Conservation (phyloP, 257 asterid species). For the Lantana camara region DNA sequence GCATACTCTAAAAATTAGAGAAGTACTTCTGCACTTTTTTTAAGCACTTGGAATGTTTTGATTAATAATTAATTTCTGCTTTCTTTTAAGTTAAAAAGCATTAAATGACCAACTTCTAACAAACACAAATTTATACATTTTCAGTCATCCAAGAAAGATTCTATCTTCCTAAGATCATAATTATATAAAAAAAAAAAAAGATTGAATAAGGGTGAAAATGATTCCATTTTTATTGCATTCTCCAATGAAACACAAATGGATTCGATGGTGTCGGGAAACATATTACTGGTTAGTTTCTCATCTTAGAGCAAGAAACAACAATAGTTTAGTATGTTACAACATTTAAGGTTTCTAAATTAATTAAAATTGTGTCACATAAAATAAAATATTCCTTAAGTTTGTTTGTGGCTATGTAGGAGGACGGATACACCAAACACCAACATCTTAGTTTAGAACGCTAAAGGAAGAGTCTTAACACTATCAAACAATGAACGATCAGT, state of each 20-base stretch:
- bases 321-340: background rate
- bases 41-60: too few species aligned
- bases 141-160: too few species aligned
- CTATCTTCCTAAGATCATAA: too few species aligned
- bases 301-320: conserved; percentile 3
- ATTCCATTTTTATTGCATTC: background rate
- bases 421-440: conserved; percentile 32
- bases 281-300: background rate
- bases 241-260: background rate
- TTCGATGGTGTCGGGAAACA: too few species aligned
- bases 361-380: background rate
- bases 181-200: too few species aligned
- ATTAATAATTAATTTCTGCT: too few species aligned
- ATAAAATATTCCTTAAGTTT: conserved; percentile 1
- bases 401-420: conserved; percentile 1
- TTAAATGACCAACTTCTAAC: too few species aligned
- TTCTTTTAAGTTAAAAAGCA: too few species aligned
- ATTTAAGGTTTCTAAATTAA: background rate
- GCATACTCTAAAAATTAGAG: too few species aligned
- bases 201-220: background rate
- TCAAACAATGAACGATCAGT: background rate
- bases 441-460: conserved; percentile 34
- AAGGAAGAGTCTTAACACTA: background rate
- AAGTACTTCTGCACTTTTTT: too few species aligned
- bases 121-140: too few species aligned